phyloP scores from a whole-genome alignment of 768 basidiomycete genomes.

The Lentinus tigrinus region DNA sequence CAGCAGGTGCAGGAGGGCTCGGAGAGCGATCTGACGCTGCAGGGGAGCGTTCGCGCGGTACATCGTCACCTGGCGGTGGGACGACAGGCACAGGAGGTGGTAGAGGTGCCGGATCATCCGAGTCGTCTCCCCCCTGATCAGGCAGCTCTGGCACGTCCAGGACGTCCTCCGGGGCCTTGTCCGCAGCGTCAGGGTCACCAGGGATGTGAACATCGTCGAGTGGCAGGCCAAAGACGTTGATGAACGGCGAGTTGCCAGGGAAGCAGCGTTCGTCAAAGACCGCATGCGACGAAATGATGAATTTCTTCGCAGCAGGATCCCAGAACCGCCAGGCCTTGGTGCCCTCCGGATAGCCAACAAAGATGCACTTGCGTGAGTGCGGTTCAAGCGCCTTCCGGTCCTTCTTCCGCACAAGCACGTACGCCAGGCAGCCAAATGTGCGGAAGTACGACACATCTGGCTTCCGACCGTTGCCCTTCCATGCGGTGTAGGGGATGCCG shows the following conservation, averaged over 20 bases:
- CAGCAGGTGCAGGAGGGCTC: slow-evolving; percentile 2
- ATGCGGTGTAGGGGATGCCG: too few species aligned
- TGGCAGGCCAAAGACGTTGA: slow-evolving; percentile 1
- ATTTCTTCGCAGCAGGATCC: slow-evolving; percentile 13
- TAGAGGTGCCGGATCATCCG: slow-evolving; percentile 13
- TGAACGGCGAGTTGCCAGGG: slow-evolving; percentile 9
- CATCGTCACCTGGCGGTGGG: not conserved
- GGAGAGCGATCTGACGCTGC: not conserved
- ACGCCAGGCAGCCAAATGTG: too few species aligned
- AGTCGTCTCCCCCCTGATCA: slow-evolving; percentile 11
- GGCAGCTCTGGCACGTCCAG: slow-evolving; percentile 6
- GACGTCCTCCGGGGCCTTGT: not conserved
- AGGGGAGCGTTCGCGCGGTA: not conserved
- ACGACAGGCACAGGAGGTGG: not conserved
- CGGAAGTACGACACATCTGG: too few species aligned
- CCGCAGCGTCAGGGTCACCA: not conserved
- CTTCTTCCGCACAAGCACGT: too few species aligned
- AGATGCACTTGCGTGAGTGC: too few species aligned
- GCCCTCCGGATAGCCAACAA: slow-evolving; percentile 1
- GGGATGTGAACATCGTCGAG: slow-evolving; percentile 5
- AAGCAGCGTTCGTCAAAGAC: slow-evolving; percentile 11
- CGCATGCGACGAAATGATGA: slow-evolving; percentile 10
- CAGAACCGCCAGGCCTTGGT: slow-evolving; percentile 2
- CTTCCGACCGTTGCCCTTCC: too few species aligned
- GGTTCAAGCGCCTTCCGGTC: too few species aligned